phyloP scores from a whole-genome alignment of 495 filamentous ascomycete genomes.

The Trichocladium antarcticum region DNA sequence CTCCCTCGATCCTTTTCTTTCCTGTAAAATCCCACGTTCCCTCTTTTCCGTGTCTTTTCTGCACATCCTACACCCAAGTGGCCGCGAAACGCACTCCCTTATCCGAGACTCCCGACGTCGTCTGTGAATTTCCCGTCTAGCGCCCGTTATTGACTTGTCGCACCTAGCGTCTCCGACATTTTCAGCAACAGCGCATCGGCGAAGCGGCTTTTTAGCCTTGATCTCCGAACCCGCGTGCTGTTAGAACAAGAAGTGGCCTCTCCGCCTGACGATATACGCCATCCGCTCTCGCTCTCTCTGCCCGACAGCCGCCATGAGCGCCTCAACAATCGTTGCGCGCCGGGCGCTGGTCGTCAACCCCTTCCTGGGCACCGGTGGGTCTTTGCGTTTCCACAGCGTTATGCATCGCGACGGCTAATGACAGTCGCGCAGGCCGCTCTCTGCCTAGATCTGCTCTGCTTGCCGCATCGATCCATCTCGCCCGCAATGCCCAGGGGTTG shows the following conservation, averaged over 20 bases:
- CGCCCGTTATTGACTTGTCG: not conserved
- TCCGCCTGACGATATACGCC: not conserved
- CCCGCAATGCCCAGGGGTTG: conserved; percentile 45
- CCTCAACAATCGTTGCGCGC: conserved; percentile 48
- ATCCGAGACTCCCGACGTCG: conserved; percentile 1
- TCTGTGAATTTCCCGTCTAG: not conserved
- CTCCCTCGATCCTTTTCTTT: not conserved
- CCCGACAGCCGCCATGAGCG: conserved; percentile 41
- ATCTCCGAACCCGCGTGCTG: not conserved
- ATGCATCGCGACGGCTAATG: conserved; percentile 4
- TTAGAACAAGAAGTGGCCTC: not conserved
- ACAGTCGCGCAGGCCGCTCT: conserved; percentile 25
- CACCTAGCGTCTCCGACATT: not conserved
- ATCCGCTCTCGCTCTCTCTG: not conserved
- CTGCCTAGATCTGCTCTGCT: conserved; percentile 30
- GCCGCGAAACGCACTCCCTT: not conserved
- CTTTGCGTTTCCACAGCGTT: conserved; percentile 7
- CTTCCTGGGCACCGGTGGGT: conserved; percentile 36
- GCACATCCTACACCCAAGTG: not conserved
- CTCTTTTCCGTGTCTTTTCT: not conserved
- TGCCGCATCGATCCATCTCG: conserved; percentile 42
- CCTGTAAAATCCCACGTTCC: not conserved
- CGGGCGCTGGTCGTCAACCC: conserved; percentile 47
- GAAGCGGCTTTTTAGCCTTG: not conserved
- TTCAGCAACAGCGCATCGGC: not conserved